Percentiles rank a stretch among this genome's conserved stretches.
These are phyloP conservation scores for Hymenoscyphus occultus DNA, from an alignment of 2,329 filamentous ascomycete species.

Conservation along the genomic window DNA sequence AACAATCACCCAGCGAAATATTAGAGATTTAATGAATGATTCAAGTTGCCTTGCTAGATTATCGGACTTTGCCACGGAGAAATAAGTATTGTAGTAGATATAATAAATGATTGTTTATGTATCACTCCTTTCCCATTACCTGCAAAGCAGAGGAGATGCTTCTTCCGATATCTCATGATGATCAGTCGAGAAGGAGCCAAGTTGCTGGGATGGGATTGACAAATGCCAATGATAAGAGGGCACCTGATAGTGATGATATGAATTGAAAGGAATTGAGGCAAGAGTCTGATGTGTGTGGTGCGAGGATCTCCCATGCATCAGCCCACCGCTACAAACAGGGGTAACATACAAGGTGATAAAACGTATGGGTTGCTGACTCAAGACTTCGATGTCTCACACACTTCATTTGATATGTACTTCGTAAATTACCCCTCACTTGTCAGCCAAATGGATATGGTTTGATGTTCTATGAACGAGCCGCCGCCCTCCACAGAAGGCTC, in stretches of 20 bases:
- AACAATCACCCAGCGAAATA: too few relatives aligned
- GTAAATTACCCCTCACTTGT: slow-evolving; percentile 5
- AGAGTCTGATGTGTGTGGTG: not conserved
- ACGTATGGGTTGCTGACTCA: not conserved
- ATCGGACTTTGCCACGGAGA: not conserved
- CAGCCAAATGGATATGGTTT: not conserved
- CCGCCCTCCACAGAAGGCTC: not conserved
- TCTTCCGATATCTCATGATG: not conserved
- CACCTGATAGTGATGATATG: not conserved
- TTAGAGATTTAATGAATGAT: too few relatives aligned
- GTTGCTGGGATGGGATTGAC: not conserved
- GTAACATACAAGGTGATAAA: not conserved
- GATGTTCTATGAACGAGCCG: not conserved
- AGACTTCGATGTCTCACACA: not conserved
- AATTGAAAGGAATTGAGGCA: not conserved
- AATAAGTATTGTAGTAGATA: not conserved
- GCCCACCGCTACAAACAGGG: not conserved
- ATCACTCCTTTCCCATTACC: not conserved
- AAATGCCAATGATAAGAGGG: not conserved
- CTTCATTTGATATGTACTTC: not conserved
- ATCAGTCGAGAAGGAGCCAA: not conserved
- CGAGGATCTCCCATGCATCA: not conserved
- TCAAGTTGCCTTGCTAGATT: too few relatives aligned
- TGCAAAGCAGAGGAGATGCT: not conserved
- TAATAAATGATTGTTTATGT: not conserved